Evolutionary conservation across 345 rosid species (phyloP).

Genomic region (Aegle marmelos): DNA sequence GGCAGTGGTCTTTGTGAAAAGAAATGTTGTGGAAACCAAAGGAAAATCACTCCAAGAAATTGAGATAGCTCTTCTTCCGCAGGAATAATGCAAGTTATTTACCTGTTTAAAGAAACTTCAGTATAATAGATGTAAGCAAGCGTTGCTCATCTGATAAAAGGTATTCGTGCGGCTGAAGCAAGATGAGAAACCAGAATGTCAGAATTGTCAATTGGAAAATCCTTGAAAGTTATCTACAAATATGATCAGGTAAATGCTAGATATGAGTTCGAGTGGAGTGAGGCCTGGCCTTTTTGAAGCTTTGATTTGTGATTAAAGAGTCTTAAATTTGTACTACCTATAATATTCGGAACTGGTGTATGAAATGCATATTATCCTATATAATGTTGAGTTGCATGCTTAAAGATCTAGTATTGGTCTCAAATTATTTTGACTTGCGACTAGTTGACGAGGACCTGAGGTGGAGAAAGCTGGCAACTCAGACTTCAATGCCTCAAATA

Average conservation of each 20-base stretch:
- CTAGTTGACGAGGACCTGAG: neutral
- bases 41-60: conserved; percentile 98
- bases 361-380: neutral
- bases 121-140: neutral
- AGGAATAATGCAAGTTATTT: conserved; percentile 20
- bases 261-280: neutral
- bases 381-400: neutral
- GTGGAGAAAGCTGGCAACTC: neutral
- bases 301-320: neutral
- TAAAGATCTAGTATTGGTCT: neutral
- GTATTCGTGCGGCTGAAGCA: no score
- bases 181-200: neutral
- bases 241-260: neutral
- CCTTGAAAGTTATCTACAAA: neutral
- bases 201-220: neutral
- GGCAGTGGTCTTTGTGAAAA: conserved; percentile 80
- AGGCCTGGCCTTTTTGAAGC: neutral
- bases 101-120: neutral
- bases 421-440: neutral
- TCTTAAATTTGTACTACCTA: neutral
- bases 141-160: neutral
- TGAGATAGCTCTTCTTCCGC: conserved; percentile 87
- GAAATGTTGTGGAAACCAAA: conserved; percentile 88
- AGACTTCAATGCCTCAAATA: neutral
- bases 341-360: neutral